Base-by-base conservation (phyloP, 441 rosid species). In the Flueggea neowawraea region DNA sequence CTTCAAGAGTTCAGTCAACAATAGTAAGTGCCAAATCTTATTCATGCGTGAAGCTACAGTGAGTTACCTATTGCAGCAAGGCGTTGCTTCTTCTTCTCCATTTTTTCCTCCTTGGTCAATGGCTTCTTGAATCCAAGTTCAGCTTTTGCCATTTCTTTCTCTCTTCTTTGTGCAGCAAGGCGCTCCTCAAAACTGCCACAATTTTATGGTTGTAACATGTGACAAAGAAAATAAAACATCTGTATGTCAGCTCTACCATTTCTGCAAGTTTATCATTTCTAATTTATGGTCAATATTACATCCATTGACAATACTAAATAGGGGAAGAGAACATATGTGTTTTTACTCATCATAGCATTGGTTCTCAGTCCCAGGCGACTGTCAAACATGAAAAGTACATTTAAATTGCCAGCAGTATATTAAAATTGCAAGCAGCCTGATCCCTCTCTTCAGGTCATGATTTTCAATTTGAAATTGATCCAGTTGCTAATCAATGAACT, bases 61-160 rank as follows among this genome's bases (percentile, higher is more conserved):
- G 44, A 68, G 64, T 77, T 88, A 88, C 95, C 99, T 2, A 95
- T 95, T 58, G 99, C 99, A 75, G 99, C 98, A 58, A 95, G 80
- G 6, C 99, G 89, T 82, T 95, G 90, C 81, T 95, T 95, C 90
- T 82, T 95, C 74, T 95, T 91, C 82, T 85, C 91, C n/a, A 82
- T 80, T 74, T 78, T 91, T 83, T 95, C 99, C 78, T 89, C 96
- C 70, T 83, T 91, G 75, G 75, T 84, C 77, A 95, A 62, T 52
- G 85, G 97, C 76, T 89, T 86, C 72, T 95, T 95, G 69, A 91
- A 91, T 50, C 99, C 99, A 68, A 95, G 97, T 72, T 89, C 82
- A 61, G 76, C 57, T 33, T 87, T 75, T 33, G 84, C 91, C 80
- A 80, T 41, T 72, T 95, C 99, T 80, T 87, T 87, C 78, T 95